Base-by-base conservation (phyloP, 2,329 filamentous ascomycete genomes). In the Colletotrichum abscissum region DNA sequence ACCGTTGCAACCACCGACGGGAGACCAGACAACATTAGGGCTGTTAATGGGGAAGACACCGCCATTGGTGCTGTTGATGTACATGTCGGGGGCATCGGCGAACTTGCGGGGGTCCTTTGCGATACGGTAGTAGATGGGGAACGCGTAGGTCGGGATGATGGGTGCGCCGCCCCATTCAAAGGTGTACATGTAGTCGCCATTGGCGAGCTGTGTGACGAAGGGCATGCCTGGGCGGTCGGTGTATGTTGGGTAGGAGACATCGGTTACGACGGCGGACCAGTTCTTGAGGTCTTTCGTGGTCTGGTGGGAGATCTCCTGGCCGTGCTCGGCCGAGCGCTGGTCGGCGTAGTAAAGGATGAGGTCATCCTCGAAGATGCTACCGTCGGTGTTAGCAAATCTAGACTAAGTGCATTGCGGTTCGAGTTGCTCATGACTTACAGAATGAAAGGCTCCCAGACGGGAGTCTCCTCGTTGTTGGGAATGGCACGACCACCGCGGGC, bases 401-500 rank as follows among this genome's bases (percentile, higher is more conserved):
- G 14, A 2, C n/a, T 12, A 26, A 6, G 26, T 35, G 28, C 8
- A 1, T 6, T 6, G 5, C 7, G 8, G 2, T 22, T 1, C 19
- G 7, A 8, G 0, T 19, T 24, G 5, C 4, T 4, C 28, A 30
- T 38, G 42, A 75, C 80, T 73, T 71, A 82, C 79, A 90, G 78
- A 55, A 94, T 81, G 80, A 92, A 93, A 0, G 92, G 92, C 80
- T 94, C 93, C 92, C 92, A 94, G 24, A 94, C 90, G 0, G 92
- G 91, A 0, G 91, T 92, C 49, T 90, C 80, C 1, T 90, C 92
- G 77, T 94, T 93, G 77, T 89, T 87, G 3, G 92, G 88, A 0
- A 84, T 77, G 2, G 92, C 91, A 59, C 86, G 85, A n/a, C 91
- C 91, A 42, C 92, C 92, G 1, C 84, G 82, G 1, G 92, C 92